Percentiles rank a stretch among this genome's conserved stretches.
Evolutionary conservation across 768 basidiomycete species (phyloP).

Genomic region (Xerocomellus chrysenteron): DNA sequence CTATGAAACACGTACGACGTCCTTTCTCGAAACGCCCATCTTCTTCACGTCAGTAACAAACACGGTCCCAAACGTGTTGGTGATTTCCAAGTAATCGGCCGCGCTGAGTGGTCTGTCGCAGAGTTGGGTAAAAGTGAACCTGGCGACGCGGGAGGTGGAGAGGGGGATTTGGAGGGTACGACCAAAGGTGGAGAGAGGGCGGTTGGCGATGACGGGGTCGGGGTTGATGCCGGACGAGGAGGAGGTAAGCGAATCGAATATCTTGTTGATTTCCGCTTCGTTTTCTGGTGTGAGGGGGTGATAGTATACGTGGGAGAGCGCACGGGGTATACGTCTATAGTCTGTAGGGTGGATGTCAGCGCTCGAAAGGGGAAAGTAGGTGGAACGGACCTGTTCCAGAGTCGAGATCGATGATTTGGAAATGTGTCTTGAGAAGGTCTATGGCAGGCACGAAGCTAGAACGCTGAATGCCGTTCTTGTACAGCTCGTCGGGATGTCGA

Average conservation of each 20-base stretch:
- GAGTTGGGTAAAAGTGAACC: conserved; percentile 81
- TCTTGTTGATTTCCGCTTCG: conserved; percentile 69
- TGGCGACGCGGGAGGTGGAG: conserved; percentile 76
- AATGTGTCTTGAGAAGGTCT: conserved; percentile 83
- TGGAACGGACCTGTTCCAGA: conserved; percentile 76
- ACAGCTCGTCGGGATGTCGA: conserved; percentile 95
- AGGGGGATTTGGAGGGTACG: conserved; percentile 77
- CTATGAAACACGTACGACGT: conserved; percentile 53
- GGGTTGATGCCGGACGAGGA: conserved; percentile 32
- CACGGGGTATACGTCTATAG: conserved; percentile 91
- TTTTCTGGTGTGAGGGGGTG: conserved; percentile 72
- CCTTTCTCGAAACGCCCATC: conserved; percentile 85
- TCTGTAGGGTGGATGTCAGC: conserved; percentile 47
- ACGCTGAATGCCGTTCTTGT: conserved; percentile 98
- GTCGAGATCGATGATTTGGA: conserved; percentile 88
- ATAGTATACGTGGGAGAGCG: conserved; percentile 93
- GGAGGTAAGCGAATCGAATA: conserved; percentile 73
- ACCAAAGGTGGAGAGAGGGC: conserved; percentile 85
- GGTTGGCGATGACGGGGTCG: conserved; percentile 58
- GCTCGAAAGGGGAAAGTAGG: neutral
- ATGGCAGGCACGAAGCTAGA: conserved; percentile 94
- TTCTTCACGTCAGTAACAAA: conserved; percentile 87
- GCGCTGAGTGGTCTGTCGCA: conserved; percentile 91
- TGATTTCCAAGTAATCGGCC: conserved; percentile 94
- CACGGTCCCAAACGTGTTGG: conserved; percentile 80